Base-by-base conservation (phyloP, 495 filamentous ascomycete genomes). In the Aspergillus asperescens region DNA sequence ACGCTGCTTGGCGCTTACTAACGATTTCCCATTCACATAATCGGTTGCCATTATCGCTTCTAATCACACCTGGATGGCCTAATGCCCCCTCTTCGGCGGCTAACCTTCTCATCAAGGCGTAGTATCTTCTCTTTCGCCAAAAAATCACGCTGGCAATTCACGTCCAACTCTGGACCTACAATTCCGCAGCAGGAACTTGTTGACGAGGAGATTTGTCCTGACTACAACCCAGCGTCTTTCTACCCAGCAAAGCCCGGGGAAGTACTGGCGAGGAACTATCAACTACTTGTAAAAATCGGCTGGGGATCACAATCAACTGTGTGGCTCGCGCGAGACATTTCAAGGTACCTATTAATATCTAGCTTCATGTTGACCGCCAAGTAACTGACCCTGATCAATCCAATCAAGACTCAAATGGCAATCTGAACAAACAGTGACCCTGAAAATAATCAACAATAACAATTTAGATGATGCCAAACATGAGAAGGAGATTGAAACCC, bases 281-380 rank as follows among this genome's bases (percentile, higher is more conserved):
- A 70, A 50, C 51, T 70, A 9, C 31, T 67, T 7, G 53, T 57
- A 15, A 74, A 73, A 51, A 47, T 72, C 38, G 69, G 69, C 46
- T 74, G 63, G 58, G 69, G 69, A 13, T 46, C 51, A 4, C 24
- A 49, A 20, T 74, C 68, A 47, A 74, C 71, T 29, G 64, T 73
- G 55, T 75, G 68, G 72, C 56, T 75, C 28, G 68, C 72, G 35
- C 58, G 61, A 48, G 65, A 72, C 61, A 40, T 71, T 39, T 47
- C 57, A 53, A 42, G 59, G 66, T 68, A 66, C 31, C 34, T 32
- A 58, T 58, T 35, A 57, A 54, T 50, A 38, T 55, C 31, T 15
- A 62, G 7, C 34, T 13, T 37, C 4, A 8, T 44, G 23, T n/a
- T 28, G 22, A 19, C 19, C n/a, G 39, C 41, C 8, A n/a, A 60